phyloP scores from a whole-genome alignment of 441 rosid genomes.

The Hura crepitans region DNA sequence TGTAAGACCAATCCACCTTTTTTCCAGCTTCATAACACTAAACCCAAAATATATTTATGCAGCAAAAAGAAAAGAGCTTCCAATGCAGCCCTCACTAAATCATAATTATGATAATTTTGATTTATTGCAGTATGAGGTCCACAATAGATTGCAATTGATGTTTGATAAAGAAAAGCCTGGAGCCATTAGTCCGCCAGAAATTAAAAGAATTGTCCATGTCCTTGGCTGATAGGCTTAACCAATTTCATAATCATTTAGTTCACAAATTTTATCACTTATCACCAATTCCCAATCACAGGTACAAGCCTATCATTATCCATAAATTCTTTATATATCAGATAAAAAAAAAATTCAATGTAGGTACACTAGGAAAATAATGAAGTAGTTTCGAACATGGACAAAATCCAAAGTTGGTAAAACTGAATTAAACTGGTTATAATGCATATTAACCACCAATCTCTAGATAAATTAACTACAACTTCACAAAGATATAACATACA shows the following conservation, averaged over 20 bases:
- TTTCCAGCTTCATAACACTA: not conserved
- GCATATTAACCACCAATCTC: not conserved
- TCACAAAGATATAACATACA: not conserved
- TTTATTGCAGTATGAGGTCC: not conserved
- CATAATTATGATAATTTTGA: not conserved
- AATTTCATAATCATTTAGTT: not conserved
- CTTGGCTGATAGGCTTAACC: not conserved
- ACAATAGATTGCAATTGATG: not conserved
- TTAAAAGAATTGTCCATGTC: not conserved
- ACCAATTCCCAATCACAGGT: not conserved
- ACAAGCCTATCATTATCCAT: not conserved
- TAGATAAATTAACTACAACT: not conserved
- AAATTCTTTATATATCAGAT: not conserved
- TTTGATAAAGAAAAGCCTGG: not conserved
- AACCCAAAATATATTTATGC: not conserved
- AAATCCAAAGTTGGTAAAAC: not conserved
- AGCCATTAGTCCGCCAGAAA: not conserved
- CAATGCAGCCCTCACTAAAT: not conserved
- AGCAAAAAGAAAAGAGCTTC: not conserved
- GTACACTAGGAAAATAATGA: not conserved
- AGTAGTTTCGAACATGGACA: not conserved
- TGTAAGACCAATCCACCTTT: not conserved
- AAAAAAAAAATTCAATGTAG: not conserved
- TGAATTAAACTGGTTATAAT: not conserved
- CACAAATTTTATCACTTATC: not conserved